Conservation (phyloP, 2,329 filamentous ascomycete species). For the Hysterium pulicare region DNA sequence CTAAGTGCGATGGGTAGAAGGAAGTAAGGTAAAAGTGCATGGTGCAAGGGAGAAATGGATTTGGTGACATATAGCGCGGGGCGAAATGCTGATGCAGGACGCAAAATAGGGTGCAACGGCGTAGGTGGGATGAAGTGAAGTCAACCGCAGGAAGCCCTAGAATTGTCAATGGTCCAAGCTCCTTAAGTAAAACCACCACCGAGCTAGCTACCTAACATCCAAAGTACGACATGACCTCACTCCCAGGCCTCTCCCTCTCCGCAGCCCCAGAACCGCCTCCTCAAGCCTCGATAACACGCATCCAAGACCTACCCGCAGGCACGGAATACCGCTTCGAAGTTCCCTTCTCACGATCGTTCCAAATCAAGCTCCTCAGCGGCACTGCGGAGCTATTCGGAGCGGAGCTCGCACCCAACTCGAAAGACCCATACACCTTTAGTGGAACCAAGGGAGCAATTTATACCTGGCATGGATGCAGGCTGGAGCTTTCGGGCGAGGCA, state of each 20-base stretch:
- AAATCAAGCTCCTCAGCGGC: constrained; percentile 66
- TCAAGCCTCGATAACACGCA: constrained; percentile 26
- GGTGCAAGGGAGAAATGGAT: no score
- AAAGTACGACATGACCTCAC: constrained; percentile 36
- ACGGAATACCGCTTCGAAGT: constrained; percentile 47
- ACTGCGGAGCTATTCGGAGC: constrained; percentile 93
- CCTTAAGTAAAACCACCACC: no score
- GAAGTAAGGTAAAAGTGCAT: no score
- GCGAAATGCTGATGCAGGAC: no score
- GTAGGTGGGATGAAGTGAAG: no score
- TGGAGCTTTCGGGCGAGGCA: constrained; percentile 73
- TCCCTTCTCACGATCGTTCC: constrained; percentile 30
- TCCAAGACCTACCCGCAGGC: constrained; percentile 42
- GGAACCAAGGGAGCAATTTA: constrained; percentile 84
- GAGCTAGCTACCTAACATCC: no score
- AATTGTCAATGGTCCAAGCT: no score
- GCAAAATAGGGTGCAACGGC: no score
- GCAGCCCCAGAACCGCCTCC: constrained; percentile 26
- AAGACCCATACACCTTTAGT: constrained; percentile 68
- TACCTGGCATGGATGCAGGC: constrained; percentile 84
- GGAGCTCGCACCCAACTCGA: constrained; percentile 75
- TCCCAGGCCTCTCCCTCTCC: constrained; percentile 47
- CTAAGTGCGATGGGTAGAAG: no score
- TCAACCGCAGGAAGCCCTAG: no score
- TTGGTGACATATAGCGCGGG: no score